Percentiles rank a stretch among this genome's conserved stretches.
These are phyloP conservation scores for Miscanthus sacchariflorus DNA, from an alignment of 202 grass and related monocot species.

Conservation along the genomic window DNA sequence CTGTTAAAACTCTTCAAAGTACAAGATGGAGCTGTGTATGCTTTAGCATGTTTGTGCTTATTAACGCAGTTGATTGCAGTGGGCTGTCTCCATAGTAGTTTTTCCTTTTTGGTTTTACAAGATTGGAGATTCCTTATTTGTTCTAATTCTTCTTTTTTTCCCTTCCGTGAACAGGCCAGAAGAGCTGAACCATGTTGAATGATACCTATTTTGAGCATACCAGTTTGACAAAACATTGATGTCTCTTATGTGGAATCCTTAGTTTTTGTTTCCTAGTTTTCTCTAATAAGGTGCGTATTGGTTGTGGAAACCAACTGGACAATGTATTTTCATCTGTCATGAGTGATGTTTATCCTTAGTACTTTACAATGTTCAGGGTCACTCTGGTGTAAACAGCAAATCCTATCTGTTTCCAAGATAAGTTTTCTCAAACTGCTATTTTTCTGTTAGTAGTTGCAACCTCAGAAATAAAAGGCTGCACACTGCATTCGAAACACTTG, in stretches of 20 bases:
- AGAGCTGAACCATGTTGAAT: constrained; percentile 46
- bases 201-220: constrained; percentile 28
- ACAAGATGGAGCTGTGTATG: not conserved
- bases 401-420: constrained; percentile 1
- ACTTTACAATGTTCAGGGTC: constrained; percentile 15
- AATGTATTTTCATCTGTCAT: constrained; percentile 34
- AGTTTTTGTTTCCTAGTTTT: constrained; percentile 46
- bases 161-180: constrained; percentile 48
- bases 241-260: constrained; percentile 33
- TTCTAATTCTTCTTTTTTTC: constrained; percentile 32
- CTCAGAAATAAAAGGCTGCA: not conserved
- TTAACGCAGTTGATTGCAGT: not conserved
- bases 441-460: constrained; percentile 15
- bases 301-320: constrained; percentile 44
- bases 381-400: constrained; percentile 31
- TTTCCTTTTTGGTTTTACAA: not conserved
- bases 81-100: not conserved
- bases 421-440: constrained; percentile 22
- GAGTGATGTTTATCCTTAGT: constrained; percentile 30
- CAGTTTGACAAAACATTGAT: constrained; percentile 44
- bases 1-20: constrained; percentile 2
- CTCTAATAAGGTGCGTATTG: constrained; percentile 55
- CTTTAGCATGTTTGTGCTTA: not conserved
- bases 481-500: not conserved
- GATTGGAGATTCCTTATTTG: not conserved